Evolutionary conservation across 495 filamentous ascomycete genomes (phyloP).

Genomic region (Cercophora newfieldiana): DNA sequence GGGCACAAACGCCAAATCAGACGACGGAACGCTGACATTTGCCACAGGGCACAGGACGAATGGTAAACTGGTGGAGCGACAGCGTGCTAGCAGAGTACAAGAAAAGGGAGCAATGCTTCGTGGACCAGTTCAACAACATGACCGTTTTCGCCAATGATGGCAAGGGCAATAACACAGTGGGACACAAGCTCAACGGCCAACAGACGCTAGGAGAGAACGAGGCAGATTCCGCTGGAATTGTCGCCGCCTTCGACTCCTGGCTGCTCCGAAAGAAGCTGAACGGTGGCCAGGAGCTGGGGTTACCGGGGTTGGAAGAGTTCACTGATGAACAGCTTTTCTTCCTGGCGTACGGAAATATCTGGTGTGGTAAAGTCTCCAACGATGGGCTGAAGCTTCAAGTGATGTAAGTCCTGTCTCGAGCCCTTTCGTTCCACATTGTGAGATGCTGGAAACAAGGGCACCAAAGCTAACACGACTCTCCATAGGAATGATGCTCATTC

Average conservation of each 20-base stretch:
- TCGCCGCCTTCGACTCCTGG: background rate
- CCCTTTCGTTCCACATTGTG: too few relatives aligned
- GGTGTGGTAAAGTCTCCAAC: background rate
- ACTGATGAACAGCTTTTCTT: slow-evolving; percentile 6
- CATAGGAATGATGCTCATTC: background rate
- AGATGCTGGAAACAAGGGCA: too few relatives aligned
- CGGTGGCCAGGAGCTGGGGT: background rate
- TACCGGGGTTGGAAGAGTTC: slow-evolving; percentile 1
- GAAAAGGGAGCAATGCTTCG: slow-evolving; percentile 64
- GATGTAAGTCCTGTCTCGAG: too few relatives aligned
- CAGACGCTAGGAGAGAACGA: background rate
- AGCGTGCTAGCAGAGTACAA: slow-evolving; percentile 57
- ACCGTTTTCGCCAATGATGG: slow-evolving; percentile 26
- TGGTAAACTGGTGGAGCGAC: slow-evolving; percentile 70
- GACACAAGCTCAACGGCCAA: background rate
- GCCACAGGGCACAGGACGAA: slow-evolving; percentile 66
- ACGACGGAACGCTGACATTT: too few relatives aligned
- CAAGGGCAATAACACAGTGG: background rate
- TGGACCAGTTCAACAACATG: slow-evolving; percentile 66
- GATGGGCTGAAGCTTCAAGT: background rate
- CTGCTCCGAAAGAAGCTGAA: background rate
- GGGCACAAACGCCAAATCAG: too few relatives aligned
- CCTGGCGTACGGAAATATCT: background rate
- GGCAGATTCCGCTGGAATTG: background rate
- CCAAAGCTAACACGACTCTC: background rate